These are phyloP conservation scores for Hortaea werneckii DNA, from an alignment of 2,329 filamentous ascomycete species.

Conservation along the genomic window DNA sequence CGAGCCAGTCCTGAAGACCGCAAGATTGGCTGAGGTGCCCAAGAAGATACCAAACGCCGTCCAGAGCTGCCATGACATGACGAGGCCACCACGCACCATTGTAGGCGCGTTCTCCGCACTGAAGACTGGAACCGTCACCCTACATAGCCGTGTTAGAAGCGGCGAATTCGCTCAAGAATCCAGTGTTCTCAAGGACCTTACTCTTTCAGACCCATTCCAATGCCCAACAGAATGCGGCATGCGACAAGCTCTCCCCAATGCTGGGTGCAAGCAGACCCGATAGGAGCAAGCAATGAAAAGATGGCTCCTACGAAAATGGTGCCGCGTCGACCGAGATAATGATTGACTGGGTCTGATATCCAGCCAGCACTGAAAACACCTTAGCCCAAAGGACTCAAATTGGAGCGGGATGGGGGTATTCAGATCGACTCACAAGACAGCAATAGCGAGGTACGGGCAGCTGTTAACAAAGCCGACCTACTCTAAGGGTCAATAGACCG, in stretches of 20 bases:
- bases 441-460: slow-evolving; percentile 37
- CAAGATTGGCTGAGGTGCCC: slow-evolving; percentile 27
- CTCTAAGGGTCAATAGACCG: background rate
- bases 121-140: slow-evolving; percentile 35
- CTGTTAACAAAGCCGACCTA: slow-evolving; percentile 56
- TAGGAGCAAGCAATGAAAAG: slow-evolving; percentile 57
- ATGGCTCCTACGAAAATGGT: slow-evolving; percentile 31
- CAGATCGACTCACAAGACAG: slow-evolving; percentile 1
- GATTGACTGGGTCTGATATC: slow-evolving; percentile 34
- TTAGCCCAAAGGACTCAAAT: no score
- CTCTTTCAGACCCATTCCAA: slow-evolving; percentile 28
- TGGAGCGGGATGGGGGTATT: no score
- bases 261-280: slow-evolving; percentile 44
- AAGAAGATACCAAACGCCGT: slow-evolving; percentile 37
- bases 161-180: background rate
- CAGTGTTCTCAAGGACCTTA: slow-evolving; percentile 24
- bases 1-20: slow-evolving; percentile 14
- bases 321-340: slow-evolving; percentile 25
- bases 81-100: slow-evolving; percentile 31
- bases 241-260: slow-evolving; percentile 37
- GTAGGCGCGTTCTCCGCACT: slow-evolving; percentile 26
- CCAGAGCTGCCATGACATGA: slow-evolving; percentile 39
- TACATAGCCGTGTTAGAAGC: slow-evolving; percentile 22
- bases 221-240: slow-evolving; percentile 24
- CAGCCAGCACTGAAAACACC: background rate